Base-by-base conservation (phyloP, 257 asterid species). In the Hygrophila difformis region DNA sequence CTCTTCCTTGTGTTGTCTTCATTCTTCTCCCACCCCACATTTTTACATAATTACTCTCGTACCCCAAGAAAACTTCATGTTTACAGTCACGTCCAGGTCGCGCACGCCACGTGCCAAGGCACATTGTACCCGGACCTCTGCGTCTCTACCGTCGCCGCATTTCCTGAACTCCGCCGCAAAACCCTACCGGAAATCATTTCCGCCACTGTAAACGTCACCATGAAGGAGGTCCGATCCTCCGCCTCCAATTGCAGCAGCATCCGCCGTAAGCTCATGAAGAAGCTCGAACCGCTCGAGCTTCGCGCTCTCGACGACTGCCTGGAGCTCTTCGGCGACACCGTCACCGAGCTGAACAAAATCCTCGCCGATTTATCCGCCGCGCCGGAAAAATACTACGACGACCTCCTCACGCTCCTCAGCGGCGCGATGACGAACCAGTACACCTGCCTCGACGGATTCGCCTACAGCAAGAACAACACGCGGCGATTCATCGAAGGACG, bases 371-470 rank as follows among this genome's bases (percentile, higher is more conserved):
- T 82, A 7, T 47, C 78, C 11, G 47, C 69, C 21, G 40, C 87
- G 11, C 53, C 74, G 41, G 59, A 57, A 4, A 53, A 54, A 15
- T 72, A 68, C 59, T 78, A 70, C 59, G 63, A 60, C 61, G 87
- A 83, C 18, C 24, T 91, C 17, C 80, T 71, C 53, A 86, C 96
- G 18, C 76, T 91, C 12, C 74, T 91, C 50, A 86, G 96, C 61
- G 99, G 76, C 41, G 88, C 93, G 14, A 91, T 91, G 93, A 91
- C 96, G 8, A 86, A 86, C 40, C 96, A 86, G 74, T 44, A 61
- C 73, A 91, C 96, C 17, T 91, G 99, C 61, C 89, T 91, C 19
- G 99, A 86, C 42, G 99, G 99, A 0, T 81, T 91, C 49, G 95
- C 82, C 3, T 77, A 59, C 59, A 57, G 79, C 39, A 63, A 56